phyloP scores from a whole-genome alignment of 345 rosid genomes.

The Erysimum cheiranthoides region DNA sequence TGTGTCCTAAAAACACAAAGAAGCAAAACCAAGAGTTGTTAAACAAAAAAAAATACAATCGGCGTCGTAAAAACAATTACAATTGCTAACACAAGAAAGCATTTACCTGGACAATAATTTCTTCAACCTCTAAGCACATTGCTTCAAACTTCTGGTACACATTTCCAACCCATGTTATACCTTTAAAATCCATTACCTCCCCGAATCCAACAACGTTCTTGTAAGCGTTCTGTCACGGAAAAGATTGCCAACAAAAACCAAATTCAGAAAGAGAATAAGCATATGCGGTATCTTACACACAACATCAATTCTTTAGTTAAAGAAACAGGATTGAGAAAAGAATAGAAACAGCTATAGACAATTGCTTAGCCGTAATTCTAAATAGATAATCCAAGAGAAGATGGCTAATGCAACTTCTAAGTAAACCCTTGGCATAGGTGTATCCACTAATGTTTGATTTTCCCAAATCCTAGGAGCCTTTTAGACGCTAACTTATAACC shows the following conservation, averaged over 20 bases:
- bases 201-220: constrained; percentile 8
- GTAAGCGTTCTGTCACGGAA: neutral
- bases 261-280: constrained; percentile 24
- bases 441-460: constrained; percentile 1
- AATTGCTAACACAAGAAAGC: constrained; percentile 1
- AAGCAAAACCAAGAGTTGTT: constrained; percentile 11
- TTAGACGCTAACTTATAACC: constrained; percentile 24
- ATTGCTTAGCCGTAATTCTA: constrained; percentile 19
- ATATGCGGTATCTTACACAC: constrained; percentile 26
- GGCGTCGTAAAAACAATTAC: neutral
- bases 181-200: constrained; percentile 61
- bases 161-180: constrained; percentile 78
- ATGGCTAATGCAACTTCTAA: constrained; percentile 37
- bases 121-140: constrained; percentile 94
- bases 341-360: constrained; percentile 7
- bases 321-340: constrained; percentile 29
- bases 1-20: constrained; percentile 57
- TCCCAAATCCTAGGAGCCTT: constrained; percentile 32
- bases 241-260: constrained; percentile 9
- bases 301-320: constrained; percentile 19
- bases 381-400: neutral
- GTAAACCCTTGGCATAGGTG: constrained; percentile 37
- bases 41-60: neutral
- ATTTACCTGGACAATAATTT: constrained; percentile 72
- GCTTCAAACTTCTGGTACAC: constrained; percentile 84